These are phyloP conservation scores for Venturia aucupariae DNA, from an alignment of 2,329 filamentous ascomycete genomes.

Conservation along the genomic window DNA sequence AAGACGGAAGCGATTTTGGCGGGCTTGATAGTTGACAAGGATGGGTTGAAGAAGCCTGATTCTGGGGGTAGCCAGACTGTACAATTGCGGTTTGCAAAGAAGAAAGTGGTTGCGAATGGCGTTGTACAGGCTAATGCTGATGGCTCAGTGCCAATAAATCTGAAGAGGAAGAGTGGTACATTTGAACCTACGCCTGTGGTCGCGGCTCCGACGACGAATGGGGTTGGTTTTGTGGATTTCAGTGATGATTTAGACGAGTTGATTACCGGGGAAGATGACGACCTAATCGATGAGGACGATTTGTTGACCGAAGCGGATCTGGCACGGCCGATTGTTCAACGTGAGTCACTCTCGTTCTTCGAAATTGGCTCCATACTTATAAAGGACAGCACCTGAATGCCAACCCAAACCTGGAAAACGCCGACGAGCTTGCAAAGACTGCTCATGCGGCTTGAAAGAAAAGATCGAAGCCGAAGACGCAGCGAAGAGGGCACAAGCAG, in stretches of 20 bases:
- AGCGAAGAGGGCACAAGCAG: constrained; percentile 54
- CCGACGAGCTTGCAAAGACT: constrained; percentile 93
- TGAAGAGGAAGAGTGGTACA: constrained; percentile 33
- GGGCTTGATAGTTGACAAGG: constrained; percentile 55
- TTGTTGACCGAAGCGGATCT: constrained; percentile 80
- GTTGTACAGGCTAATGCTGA: constrained; percentile 26
- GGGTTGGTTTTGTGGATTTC: constrained; percentile 61
- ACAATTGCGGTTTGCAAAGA: constrained; percentile 55
- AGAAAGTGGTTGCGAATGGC: constrained; percentile 40
- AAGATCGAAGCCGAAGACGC: constrained; percentile 78
- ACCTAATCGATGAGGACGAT: constrained; percentile 83
- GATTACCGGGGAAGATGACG: constrained; percentile 58
- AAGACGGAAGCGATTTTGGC: constrained; percentile 75
- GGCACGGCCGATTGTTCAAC: constrained; percentile 64
- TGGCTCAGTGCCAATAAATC: constrained; percentile 24
- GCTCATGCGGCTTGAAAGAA: constrained; percentile 85
- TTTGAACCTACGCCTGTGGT: constrained; percentile 23
- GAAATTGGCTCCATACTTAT: constrained; percentile 8
- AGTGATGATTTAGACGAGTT: constrained; percentile 52
- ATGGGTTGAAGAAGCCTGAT: constrained; percentile 67
- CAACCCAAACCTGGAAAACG: constrained; percentile 80
- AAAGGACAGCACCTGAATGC: constrained; percentile 64
- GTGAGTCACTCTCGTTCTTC: constrained; percentile 45
- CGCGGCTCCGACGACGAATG: constrained; percentile 38
- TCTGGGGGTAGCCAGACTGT: constrained; percentile 48